Base-by-base conservation (phyloP, 179 eudicot genomes). In the Beta corolliflora region DNA sequence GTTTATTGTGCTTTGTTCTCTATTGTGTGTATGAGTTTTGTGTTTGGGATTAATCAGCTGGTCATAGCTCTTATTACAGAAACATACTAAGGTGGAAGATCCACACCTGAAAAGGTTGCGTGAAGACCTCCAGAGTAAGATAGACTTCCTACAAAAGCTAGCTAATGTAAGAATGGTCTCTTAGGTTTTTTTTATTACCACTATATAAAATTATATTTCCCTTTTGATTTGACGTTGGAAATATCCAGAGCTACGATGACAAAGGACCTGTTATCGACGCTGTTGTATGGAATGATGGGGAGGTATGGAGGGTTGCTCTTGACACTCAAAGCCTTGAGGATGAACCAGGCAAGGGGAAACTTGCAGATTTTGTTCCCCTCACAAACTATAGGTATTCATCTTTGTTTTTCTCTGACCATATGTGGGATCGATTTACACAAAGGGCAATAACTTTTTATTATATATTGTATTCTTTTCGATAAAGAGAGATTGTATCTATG, bases 271-370 rank as follows among this genome's bases (percentile, higher is more conserved):
- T 94, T 78, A 90, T 97, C 80, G 98, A 97, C 87, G 99, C 94
- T 90, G 99, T 97, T 82, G 97, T 97, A 74, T 97, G 99, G 99
- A 89, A 97, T 89, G 99, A 97, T 89, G 99, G 98, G 81, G 93
- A 93, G 70, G 65, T 89, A 60, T 97, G 99, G 99, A 93, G 97
- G 87, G 97, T 89, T 84, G 97, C 99, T 82, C 86, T 97, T 78
- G 99, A 97, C 81, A 97, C 99, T 21, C 98, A 93, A 76, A 90
- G 90, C 85, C 94, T 97, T 56, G 98, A 94, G 91, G 97, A 94
- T 90, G 97, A 94, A 76, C 80, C 93, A 73, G 91, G 83, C 78
- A 73, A 81, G 15, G 99, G 99, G 75, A 93, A 90, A 80, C 98
- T 97, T 80, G 93, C 97, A 77, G 89, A 92, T 80, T 96, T 92